Evolutionary conservation across 805 yeast genomes (phyloP), one percentile per base, ranked within the genome.

Genomic region (Candida incommunis): DNA sequence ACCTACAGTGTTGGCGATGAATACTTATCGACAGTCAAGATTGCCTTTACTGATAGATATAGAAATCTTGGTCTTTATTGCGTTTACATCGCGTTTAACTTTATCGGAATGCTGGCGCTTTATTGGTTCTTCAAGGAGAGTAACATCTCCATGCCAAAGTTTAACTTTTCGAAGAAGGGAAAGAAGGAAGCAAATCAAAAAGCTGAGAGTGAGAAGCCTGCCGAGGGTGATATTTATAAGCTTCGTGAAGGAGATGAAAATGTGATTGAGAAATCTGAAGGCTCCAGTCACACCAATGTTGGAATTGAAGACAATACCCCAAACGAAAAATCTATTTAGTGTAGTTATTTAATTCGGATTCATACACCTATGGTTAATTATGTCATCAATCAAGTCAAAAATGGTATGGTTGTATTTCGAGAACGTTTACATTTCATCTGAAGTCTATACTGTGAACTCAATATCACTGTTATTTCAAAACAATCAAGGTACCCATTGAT

Each of bases 51-150:
- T 41, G 55, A 72, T 47, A 63, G 76, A 35, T 80, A 85, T 85
- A 72, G 85, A 63, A 76, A 80, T 51, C 63, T 79, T 49, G 85
- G 86, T 22, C 66, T 79, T 53, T 68, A 69, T 54, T 72, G 75
- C 68, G 78, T 67, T 40, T 80, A 71, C 63, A 68, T 76, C 44
- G 48, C 64, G 31, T 76, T 78, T 67, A 78, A 79, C 70, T 70
- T 58, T 65, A 41, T 40, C 21, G 61, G 52, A 24, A 51, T 57
- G 50, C 43, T 59, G 5, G 31, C 46, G 24, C 37, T 63, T 20
- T 63, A 63, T 52, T 63, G 63, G 55, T 47, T 60, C 22, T 43
- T 55, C 42, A 43, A 59, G 43, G 57, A 43, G 45, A 43, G 31
- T 18, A 48, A 54, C 52, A 31, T 40, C 20, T 40, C 42, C 24